These are phyloP conservation scores for Debaryomycetaceae sp. DNA, from an alignment of 1,139 yeast species.

Conservation along the genomic window DNA sequence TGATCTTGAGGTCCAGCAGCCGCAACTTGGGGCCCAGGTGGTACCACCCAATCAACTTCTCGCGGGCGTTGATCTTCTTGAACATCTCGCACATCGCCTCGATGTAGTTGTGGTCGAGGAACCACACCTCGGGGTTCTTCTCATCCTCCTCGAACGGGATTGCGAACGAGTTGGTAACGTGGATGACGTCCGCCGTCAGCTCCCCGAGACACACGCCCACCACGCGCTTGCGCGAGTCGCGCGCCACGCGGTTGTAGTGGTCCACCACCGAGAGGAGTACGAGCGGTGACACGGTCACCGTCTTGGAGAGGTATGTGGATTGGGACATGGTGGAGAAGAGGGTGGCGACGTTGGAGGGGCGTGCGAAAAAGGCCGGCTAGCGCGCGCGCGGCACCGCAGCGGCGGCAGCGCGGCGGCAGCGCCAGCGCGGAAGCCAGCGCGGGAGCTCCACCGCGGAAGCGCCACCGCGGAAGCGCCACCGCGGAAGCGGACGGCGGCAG, in stretches of 20 bases:
- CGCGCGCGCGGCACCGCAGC: too few relatives aligned
- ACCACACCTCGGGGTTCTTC: conserved; percentile 92
- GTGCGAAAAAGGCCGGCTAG: too few relatives aligned
- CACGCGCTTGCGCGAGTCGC: conserved; percentile 69
- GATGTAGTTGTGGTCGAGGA: conserved; percentile 91
- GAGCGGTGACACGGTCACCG: conserved; percentile 91
- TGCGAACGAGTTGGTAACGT: conserved; percentile 76
- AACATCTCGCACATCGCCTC: conserved; percentile 98
- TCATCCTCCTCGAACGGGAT: conserved; percentile 97
- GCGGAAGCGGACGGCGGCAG: too few relatives aligned
- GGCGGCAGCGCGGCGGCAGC: too few relatives aligned
- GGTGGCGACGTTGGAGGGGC: too few relatives aligned
- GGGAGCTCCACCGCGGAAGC: too few relatives aligned
- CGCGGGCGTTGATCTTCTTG: conserved; percentile 95
- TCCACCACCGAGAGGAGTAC: conserved; percentile 93
- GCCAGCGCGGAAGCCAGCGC: too few relatives aligned
- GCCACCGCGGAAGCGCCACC: too few relatives aligned
- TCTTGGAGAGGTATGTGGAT: conserved; percentile 23
- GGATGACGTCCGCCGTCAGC: conserved; percentile 46
- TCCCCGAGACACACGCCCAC: conserved; percentile 95
- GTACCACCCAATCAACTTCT: conserved; percentile 95
- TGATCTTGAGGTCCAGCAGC: conserved; percentile 85
- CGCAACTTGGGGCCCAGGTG: conserved; percentile 94
- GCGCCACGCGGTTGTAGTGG: conserved; percentile 84
- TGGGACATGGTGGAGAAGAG: conserved; percentile 2